These are phyloP conservation scores for Penstemon davidsonii DNA, from an alignment of 257 asterid species.

Conservation along the genomic window DNA sequence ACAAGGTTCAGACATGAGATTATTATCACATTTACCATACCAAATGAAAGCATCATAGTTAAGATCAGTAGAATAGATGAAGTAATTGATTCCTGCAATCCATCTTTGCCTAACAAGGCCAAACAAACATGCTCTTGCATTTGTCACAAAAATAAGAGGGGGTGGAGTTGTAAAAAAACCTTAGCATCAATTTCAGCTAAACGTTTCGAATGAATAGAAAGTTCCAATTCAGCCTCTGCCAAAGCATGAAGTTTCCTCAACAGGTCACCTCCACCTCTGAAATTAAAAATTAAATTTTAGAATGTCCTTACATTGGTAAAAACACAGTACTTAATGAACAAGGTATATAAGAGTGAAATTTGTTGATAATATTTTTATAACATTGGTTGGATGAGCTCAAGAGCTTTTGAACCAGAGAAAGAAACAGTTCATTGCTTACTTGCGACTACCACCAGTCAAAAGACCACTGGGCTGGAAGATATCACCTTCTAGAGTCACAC, in stretches of 20 bases:
- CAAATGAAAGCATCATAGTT: neutral
- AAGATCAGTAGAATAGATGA: neutral
- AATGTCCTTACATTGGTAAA: slow-evolving; percentile 17
- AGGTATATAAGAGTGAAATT: neutral
- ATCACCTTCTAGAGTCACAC: slow-evolving; percentile 87
- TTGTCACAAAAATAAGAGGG: slow-evolving; percentile 5
- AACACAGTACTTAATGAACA: slow-evolving; percentile 8
- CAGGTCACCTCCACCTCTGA: slow-evolving; percentile 95
- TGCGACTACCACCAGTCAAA: slow-evolving; percentile 97
- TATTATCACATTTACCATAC: slow-evolving; percentile 2
- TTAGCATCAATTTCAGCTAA: slow-evolving; percentile 67
- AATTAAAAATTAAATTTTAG: slow-evolving; percentile 32
- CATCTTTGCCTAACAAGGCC: neutral
- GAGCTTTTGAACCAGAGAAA: slow-evolving; percentile 20
- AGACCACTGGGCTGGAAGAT: slow-evolving; percentile 95
- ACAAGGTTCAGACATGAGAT: slow-evolving; percentile 10
- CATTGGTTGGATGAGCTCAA: slow-evolving; percentile 1
- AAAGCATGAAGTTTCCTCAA: slow-evolving; percentile 81
- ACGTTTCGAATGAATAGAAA: slow-evolving; percentile 61
- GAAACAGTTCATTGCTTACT: slow-evolving; percentile 47
- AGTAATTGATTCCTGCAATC: neutral
- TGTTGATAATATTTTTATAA: slow-evolving; percentile 7
- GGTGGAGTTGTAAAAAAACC: slow-evolving; percentile 42
- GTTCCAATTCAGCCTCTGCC: slow-evolving; percentile 73
- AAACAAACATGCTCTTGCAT: slow-evolving; percentile 6